Percentiles rank a stretch among this genome's conserved stretches.
Conservation (phyloP, 2,329 filamentous ascomycete genomes). For the Exserohilum rostratum region DNA sequence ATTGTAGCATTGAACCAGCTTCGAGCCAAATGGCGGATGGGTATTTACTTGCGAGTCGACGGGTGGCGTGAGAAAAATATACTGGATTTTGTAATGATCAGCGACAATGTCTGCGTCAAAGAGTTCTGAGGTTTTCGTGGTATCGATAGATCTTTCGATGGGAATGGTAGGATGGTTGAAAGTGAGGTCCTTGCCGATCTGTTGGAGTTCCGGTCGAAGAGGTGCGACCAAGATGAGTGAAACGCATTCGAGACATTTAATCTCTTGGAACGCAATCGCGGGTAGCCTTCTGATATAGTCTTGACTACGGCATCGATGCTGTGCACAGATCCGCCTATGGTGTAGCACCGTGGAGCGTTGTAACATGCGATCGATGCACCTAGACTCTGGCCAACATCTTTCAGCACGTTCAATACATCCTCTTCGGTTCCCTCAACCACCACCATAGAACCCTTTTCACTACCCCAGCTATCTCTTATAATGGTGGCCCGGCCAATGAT, state of each 20-base stretch:
- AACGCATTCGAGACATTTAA: slow-evolving; percentile 29
- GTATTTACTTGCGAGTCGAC: slow-evolving; percentile 43
- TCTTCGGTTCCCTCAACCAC: slow-evolving; percentile 8
- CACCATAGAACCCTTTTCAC: slow-evolving; percentile 48
- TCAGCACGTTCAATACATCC: neutral
- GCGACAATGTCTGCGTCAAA: slow-evolving; percentile 9
- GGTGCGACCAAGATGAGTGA: slow-evolving; percentile 35
- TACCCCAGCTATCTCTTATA: slow-evolving; percentile 43
- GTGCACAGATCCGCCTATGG: slow-evolving; percentile 40
- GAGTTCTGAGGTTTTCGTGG: neutral
- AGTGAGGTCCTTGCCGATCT: slow-evolving; percentile 29
- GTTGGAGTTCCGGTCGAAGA: slow-evolving; percentile 19
- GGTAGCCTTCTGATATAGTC: neutral
- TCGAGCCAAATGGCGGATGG: slow-evolving; percentile 27
- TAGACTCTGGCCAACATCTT: slow-evolving; percentile 1
- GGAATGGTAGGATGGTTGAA: slow-evolving; percentile 44
- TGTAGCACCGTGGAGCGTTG: slow-evolving; percentile 47
- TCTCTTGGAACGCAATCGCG: slow-evolving; percentile 17
- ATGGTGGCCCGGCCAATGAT: slow-evolving; percentile 40
- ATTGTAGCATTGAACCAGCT: slow-evolving; percentile 30
- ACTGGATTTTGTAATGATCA: slow-evolving; percentile 53
- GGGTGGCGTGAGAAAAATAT: slow-evolving; percentile 52
- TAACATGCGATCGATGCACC: slow-evolving; percentile 54
- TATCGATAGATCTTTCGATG: slow-evolving; percentile 27
- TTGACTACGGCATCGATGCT: slow-evolving; percentile 22